Evolutionary conservation across 2,329 filamentous ascomycete species (phyloP).

Genomic region (Penicillium glabrum): DNA sequence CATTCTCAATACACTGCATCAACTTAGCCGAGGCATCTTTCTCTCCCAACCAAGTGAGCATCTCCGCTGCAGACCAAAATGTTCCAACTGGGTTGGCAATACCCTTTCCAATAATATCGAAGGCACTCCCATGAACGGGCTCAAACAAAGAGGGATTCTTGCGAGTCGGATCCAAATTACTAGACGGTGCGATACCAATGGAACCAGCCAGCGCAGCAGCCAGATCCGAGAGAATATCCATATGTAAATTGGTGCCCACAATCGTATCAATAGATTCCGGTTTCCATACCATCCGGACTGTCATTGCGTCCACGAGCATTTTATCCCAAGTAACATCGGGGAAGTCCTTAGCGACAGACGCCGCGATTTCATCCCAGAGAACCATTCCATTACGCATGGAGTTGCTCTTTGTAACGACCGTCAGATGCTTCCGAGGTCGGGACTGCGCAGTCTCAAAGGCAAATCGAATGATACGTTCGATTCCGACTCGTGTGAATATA

Average conservation of each 20-base stretch:
- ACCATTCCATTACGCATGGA: constrained; percentile 58
- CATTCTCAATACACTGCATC: constrained; percentile 60
- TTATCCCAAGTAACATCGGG: constrained; percentile 54
- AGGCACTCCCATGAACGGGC: constrained; percentile 63
- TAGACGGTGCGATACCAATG: constrained; percentile 69
- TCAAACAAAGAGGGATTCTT: constrained; percentile 62
- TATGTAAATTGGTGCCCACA: constrained; percentile 56
- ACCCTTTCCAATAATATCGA: constrained; percentile 64
- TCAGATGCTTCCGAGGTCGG: constrained; percentile 50
- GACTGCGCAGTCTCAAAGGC: constrained; percentile 54
- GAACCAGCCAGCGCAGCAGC: constrained; percentile 68
- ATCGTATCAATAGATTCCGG: constrained; percentile 53
- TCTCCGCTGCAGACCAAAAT: constrained; percentile 69
- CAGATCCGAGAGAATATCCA: constrained; percentile 68
- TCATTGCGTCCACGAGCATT: constrained; percentile 60
- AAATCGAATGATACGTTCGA: constrained; percentile 54
- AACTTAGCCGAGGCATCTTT: constrained; percentile 56
- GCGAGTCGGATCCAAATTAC: constrained; percentile 64
- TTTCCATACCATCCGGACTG: constrained; percentile 54
- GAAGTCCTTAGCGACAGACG: constrained; percentile 49
- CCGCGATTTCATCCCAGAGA: constrained; percentile 56
- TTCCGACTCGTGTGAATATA: constrained; percentile 54
- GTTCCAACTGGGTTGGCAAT: constrained; percentile 62
- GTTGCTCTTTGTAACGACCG: constrained; percentile 57
- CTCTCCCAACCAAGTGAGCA: constrained; percentile 63